Base-by-base conservation (phyloP, 2,329 filamentous ascomycete species). In the Lecanicillium sp. region DNA sequence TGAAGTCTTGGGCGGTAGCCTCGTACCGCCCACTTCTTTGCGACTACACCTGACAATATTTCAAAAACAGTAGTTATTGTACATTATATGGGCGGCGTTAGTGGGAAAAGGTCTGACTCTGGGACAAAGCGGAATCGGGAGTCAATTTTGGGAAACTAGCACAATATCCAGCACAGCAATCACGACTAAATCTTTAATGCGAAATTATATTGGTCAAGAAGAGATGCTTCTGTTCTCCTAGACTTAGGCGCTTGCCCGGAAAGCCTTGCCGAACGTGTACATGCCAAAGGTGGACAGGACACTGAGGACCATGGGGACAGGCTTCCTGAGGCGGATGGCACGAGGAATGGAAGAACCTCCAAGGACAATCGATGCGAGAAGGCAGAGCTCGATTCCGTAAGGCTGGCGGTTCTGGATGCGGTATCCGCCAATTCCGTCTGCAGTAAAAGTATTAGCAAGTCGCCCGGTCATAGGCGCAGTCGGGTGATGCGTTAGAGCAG, bases 341-440 rank as follows among this genome's bases (percentile, higher is more conserved):
- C 92, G 76, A 11, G 92, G 92, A 44, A 97, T 81, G 2, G 86
- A 84, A 30, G 84, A 84, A 15, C 87, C 88, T 30, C 74, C 90
- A 27, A 98, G 74, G 18, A 97, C 66, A n/a, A 87, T 54, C 1
- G 87, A 94, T 4, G 92, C 92, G 31, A 96, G 70, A 9, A 98
- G 73, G n/a, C 84, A 86, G 31, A 95, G 69, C 64, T 97, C 92
- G 49, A 94, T 66, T 46, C 90, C 92, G 60, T 92, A 95, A 3
- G 84, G 59, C 58, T 87, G 74, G 44, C 74, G 69, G 51, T 79
- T 81, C 52, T 83, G 80, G 46, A 95, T 80, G 43, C 89, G 84
- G 55, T 85, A 81, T 47, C 84, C 89, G 46, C 87, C 87, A 31
- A 95, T 69, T 17, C 79, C 80, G 63, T 98, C 74, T 78, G 46